These are phyloP conservation scores for Hirsutella thompsonii DNA, from an alignment of 2,329 filamentous ascomycete genomes.

Conservation along the genomic window DNA sequence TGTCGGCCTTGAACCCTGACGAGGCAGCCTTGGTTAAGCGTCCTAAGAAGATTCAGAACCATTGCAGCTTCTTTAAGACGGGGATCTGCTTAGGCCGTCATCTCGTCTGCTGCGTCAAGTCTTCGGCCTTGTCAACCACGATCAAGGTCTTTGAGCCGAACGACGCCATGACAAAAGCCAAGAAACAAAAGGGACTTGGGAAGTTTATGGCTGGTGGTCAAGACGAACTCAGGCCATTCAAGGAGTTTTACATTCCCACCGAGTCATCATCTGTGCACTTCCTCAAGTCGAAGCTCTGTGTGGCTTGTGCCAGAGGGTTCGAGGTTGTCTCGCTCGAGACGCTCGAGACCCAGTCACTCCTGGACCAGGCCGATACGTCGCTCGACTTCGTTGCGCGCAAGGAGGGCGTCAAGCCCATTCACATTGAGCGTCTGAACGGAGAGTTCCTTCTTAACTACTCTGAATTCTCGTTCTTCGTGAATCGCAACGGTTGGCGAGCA, in stretches of 20 bases:
- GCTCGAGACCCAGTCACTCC: slow-evolving; percentile 91
- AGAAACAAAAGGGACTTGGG: slow-evolving; percentile 88
- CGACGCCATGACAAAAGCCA: slow-evolving; percentile 83
- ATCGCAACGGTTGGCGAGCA: slow-evolving; percentile 94
- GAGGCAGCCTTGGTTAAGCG: slow-evolving; percentile 72
- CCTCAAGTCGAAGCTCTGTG: slow-evolving; percentile 89
- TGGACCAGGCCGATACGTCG: slow-evolving; percentile 95
- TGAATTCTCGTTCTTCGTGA: slow-evolving; percentile 98
- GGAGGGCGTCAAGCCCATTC: slow-evolving; percentile 87
- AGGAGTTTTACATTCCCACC: slow-evolving; percentile 97
- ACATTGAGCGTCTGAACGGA: slow-evolving; percentile 92
- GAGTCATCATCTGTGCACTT: slow-evolving; percentile 99
- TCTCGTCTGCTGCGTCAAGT: slow-evolving; percentile 93
- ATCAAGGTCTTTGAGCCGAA: slow-evolving; percentile 99
- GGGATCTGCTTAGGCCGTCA: slow-evolving; percentile 91
- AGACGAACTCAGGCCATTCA: slow-evolving; percentile 91
- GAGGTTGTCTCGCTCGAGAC: slow-evolving; percentile 95
- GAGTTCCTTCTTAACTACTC: slow-evolving; percentile 98
- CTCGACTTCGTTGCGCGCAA: slow-evolving; percentile 93
- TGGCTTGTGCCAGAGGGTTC: slow-evolving; percentile 89
- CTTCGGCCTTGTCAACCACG: slow-evolving; percentile 80
- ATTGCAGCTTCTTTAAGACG: slow-evolving; percentile 97
- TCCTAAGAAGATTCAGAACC: slow-evolving; percentile 90
- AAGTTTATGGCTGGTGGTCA: slow-evolving; percentile 92
- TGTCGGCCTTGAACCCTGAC: slow-evolving; percentile 74